Conservation (phyloP, 164 flowering plant species). For the Dillenia turbinata region DNA sequence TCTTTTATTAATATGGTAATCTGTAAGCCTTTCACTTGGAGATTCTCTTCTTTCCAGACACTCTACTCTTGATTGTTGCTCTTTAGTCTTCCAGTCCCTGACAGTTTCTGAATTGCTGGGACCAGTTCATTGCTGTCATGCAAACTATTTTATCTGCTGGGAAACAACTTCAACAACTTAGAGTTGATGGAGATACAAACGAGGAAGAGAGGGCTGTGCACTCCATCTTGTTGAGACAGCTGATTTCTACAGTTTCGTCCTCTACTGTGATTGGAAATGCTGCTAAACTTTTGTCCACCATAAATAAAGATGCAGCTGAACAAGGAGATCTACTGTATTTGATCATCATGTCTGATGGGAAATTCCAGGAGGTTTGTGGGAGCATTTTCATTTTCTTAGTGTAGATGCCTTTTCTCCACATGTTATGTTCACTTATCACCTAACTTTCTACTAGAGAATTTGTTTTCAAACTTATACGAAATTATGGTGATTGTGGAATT, state of each 20-base stretch:
- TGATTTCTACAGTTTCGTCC: conserved; percentile 73
- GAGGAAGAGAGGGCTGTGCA: conserved; percentile 22
- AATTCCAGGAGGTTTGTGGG: conserved; percentile 64
- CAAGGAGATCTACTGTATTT: conserved; percentile 58
- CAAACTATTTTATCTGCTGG: conserved; percentile 73
- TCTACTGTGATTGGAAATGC: conserved; percentile 44
- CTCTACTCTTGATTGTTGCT: too few relatives aligned
- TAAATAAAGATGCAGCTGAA: conserved; percentile 82
- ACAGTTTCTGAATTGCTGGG: conserved; percentile 12
- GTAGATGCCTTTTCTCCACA: background rate
- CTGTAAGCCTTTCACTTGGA: too few relatives aligned
- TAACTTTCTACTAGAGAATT: background rate
- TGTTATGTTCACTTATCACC: background rate
- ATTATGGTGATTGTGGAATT: too few relatives aligned
- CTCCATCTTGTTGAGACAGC: conserved; percentile 59
- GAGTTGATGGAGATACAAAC: conserved; percentile 29
- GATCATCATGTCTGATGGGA: conserved; percentile 43
- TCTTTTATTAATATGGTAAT: too few relatives aligned
- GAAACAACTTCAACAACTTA: conserved; percentile 75
- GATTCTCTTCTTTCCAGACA: too few relatives aligned
- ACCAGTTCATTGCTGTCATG: conserved; percentile 78
- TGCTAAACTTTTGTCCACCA: conserved; percentile 58
- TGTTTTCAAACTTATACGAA: background rate
- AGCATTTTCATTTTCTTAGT: conserved; percentile 2
- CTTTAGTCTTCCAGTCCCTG: background rate